Evolutionary conservation across 306 rosid genomes (phyloP).

Genomic region (Trifolium pratense): DNA sequence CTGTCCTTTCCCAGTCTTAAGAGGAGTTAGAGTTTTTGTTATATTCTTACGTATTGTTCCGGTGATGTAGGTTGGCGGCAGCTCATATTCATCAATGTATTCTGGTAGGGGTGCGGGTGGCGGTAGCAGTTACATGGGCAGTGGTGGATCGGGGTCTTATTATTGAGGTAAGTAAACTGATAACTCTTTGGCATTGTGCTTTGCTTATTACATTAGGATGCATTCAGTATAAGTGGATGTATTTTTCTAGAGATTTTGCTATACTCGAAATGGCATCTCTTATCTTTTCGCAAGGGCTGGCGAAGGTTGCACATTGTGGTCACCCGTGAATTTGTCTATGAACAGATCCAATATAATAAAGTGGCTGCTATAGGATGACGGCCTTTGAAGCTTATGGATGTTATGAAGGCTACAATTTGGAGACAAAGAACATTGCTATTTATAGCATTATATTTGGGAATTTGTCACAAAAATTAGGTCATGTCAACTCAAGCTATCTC

Average conservation of each 20-base stretch:
- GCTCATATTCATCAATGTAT: conserved; percentile 89
- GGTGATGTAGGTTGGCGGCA: conserved; percentile 74
- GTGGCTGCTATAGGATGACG: conserved; percentile 85
- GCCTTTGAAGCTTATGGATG: conserved; percentile 65
- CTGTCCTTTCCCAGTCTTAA: conserved; percentile 25
- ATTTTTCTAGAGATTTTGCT: conserved; percentile 46
- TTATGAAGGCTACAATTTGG: conserved; percentile 63
- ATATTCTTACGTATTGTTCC: conserved; percentile 27
- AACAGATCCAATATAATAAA: conserved; percentile 77
- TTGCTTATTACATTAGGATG: conserved; percentile 13
- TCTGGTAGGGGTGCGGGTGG: conserved; percentile 81
- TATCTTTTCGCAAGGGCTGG: conserved; percentile 60
- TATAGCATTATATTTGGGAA: conserved; percentile 40
- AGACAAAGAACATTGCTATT: conserved; percentile 55
- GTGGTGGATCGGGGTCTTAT: conserved; percentile 89
- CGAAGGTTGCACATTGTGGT: conserved; percentile 66
- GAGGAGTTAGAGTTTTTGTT: conserved; percentile 1
- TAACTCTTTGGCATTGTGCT: conserved; percentile 23
- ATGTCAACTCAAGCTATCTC: conserved; percentile 53
- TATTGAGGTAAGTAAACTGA: conserved; percentile 71
- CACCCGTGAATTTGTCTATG: conserved; percentile 79
- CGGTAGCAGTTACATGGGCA: conserved; percentile 85
- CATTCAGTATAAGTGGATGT: conserved; percentile 20
- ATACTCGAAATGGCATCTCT: conserved; percentile 56
- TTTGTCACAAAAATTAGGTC: conserved; percentile 39